These are phyloP conservation scores for Neonectria faginata DNA, from an alignment of 2,329 filamentous ascomycete genomes.

Conservation along the genomic window DNA sequence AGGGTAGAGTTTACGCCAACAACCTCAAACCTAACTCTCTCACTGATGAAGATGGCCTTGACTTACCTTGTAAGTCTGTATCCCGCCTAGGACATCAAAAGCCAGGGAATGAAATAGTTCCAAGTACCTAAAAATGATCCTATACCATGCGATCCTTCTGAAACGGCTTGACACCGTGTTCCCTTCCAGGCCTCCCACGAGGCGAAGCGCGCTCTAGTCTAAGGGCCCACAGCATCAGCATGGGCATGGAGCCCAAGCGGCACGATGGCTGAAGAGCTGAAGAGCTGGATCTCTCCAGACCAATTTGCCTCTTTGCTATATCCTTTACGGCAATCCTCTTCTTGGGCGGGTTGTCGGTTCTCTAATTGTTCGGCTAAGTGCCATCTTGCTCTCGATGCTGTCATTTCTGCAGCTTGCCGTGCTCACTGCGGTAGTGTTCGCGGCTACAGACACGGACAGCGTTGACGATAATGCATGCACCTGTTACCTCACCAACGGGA, in stretches of 20 bases:
- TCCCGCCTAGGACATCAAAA: background rate
- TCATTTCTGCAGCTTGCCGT: slow-evolving; percentile 23
- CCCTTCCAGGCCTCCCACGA: background rate
- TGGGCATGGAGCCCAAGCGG: slow-evolving; percentile 13
- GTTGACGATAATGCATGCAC: slow-evolving; percentile 54
- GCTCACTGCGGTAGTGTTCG: slow-evolving; percentile 11
- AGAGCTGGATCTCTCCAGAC: background rate
- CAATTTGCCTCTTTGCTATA: slow-evolving; percentile 10
- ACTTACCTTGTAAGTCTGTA: background rate
- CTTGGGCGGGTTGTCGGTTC: background rate
- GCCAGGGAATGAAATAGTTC: background rate
- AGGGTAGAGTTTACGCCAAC: background rate
- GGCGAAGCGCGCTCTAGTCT: background rate
- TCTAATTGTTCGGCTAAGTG: background rate
- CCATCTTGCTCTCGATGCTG: slow-evolving; percentile 26
- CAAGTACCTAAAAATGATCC: background rate
- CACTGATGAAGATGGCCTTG: background rate
- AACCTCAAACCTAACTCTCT: background rate
- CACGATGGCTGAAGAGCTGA: slow-evolving; percentile 1
- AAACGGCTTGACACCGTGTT: background rate
- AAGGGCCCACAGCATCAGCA: slow-evolving; percentile 26
- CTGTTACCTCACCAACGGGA: slow-evolving; percentile 63
- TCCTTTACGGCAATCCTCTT: background rate
- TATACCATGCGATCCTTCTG: background rate
- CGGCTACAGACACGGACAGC: slow-evolving; percentile 29